Conservation (phyloP, 768 basidiomycete genomes). For the Tylopilus subfusipes region DNA sequence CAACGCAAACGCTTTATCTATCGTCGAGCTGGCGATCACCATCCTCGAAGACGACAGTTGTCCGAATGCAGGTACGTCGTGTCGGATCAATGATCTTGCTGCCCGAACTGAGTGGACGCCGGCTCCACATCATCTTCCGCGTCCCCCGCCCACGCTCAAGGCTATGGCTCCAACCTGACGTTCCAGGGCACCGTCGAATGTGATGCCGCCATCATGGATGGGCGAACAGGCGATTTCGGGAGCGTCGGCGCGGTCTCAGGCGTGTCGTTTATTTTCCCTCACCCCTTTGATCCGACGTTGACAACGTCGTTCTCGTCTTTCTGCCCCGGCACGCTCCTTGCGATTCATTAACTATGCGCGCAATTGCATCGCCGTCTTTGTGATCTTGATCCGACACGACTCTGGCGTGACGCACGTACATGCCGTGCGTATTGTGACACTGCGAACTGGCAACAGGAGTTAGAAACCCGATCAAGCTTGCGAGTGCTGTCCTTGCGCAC, state of each 20-base stretch:
- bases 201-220: constrained; percentile 72
- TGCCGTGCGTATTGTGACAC: too few species aligned
- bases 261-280: constrained; percentile 20
- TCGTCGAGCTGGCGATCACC: constrained; percentile 52
- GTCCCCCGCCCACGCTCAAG: constrained; percentile 29
- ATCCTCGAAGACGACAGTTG: constrained; percentile 62
- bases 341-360: too few species aligned
- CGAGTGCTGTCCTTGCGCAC: constrained; percentile 54
- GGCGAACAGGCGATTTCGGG: constrained; percentile 52
- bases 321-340: neutral
- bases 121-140: neutral
- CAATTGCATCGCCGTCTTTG: too few species aligned
- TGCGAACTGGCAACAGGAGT: constrained; percentile 42
- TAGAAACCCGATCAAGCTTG: constrained; percentile 65
- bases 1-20: constrained; percentile 35
- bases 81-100: neutral
- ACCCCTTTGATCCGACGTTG: neutral
- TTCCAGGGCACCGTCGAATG: constrained; percentile 75
- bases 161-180: constrained; percentile 77
- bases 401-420: too few species aligned
- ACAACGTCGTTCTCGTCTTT: neutral
- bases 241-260: constrained; percentile 73
- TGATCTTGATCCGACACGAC: too few species aligned
- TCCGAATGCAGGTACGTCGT: constrained; percentile 64
- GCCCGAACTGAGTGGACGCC: neutral